Evolutionary conservation across 2,329 filamentous ascomycete genomes (phyloP), one percentile per base, ranked within the genome.

Genomic region (Sporothrix phasma): DNA sequence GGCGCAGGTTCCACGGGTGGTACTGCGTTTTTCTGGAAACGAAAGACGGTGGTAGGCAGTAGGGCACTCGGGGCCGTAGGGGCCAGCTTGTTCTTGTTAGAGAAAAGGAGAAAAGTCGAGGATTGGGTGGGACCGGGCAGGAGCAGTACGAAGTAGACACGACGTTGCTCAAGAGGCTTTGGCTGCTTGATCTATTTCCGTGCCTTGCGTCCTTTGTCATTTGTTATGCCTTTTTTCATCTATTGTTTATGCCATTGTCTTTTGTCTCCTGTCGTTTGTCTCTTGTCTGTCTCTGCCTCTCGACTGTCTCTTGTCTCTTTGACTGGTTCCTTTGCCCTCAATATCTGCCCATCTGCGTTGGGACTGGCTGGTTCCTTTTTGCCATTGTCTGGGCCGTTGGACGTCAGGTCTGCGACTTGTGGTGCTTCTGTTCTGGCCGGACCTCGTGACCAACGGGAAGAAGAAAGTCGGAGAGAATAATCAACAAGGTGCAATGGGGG

Each of bases 1-100:
- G 61, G 61, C 2, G 54, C 45, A 61, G 56, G 45, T 43, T 29
- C 39, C 54, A 49, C 53, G 51, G 58, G 59, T 59, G 53, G 65
- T 56, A 63, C 61, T 65, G 56, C 51, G 63, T 56, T 41, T 47
- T 62, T 66, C 61, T 31, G 62, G 46, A 49, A 22, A 47, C 24
- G 54, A 58, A 56, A 62, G 43, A 60, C 54, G 61, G 61, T 58
- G 61, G 47, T 53, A 59, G 46, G 47, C 15, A 15, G 17, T 34
- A 26, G 19, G 26, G 47, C 19, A 39, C 19, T 13, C 24, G 53
- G n/a, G 34, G 34, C 37, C 43, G 54, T 29, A 24, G 34, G 24
- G 46, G 46, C 46, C 65, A 43, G 54, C 61, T 54, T 37, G 49
- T 54, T n/a, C n/a, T n/a, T 37, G 11, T 13, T 37, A 37, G 49